Evolutionary conservation across 306 rosid genomes (phyloP).

Genomic region (Quercus variabilis): DNA sequence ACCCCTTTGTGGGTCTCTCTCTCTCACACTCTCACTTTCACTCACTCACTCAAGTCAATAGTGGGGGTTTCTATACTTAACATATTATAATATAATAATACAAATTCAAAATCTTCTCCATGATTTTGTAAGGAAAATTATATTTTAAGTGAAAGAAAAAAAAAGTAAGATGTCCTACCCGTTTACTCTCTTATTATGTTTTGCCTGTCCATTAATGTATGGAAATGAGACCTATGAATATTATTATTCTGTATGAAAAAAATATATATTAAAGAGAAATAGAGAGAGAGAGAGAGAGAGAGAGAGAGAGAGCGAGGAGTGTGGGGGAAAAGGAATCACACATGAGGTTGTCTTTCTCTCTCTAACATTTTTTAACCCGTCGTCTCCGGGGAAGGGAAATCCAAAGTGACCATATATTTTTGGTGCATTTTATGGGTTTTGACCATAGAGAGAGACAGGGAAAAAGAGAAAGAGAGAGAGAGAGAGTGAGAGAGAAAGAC

Average conservation of each 20-base stretch:
- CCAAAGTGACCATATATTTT: conserved; percentile 33
- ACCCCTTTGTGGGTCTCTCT: conserved; percentile 40
- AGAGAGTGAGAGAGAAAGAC: conserved; percentile 26
- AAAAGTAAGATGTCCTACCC: conserved; percentile 2
- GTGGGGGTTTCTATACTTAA: not conserved
- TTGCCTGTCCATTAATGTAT: conserved; percentile 36
- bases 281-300: not conserved
- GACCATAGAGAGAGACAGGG: conserved; percentile 16
- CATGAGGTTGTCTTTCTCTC: conserved; percentile 55
- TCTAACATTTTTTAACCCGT: conserved; percentile 64
- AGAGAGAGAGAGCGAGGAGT: conserved; percentile 37
- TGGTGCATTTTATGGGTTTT: conserved; percentile 40
- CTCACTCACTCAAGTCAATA: conserved; percentile 34
- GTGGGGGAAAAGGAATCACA: conserved; percentile 71
- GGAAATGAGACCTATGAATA: conserved; percentile 18
- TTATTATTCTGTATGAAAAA: not conserved
- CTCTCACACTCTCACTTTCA: conserved; percentile 6
- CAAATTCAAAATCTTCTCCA: conserved; percentile 16
- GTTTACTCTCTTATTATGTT: conserved; percentile 13
- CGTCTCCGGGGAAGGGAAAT: conserved; percentile 51
- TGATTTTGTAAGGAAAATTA: not conserved
- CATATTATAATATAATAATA: not conserved
- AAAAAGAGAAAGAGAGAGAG: conserved; percentile 2
- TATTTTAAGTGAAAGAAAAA: conserved; percentile 24
- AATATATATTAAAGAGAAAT: conserved; percentile 1